Evolutionary conservation across 2,329 filamentous ascomycete genomes (phyloP), one percentile per base, ranked within the genome.

Genomic region (Penicillium sp.): DNA sequence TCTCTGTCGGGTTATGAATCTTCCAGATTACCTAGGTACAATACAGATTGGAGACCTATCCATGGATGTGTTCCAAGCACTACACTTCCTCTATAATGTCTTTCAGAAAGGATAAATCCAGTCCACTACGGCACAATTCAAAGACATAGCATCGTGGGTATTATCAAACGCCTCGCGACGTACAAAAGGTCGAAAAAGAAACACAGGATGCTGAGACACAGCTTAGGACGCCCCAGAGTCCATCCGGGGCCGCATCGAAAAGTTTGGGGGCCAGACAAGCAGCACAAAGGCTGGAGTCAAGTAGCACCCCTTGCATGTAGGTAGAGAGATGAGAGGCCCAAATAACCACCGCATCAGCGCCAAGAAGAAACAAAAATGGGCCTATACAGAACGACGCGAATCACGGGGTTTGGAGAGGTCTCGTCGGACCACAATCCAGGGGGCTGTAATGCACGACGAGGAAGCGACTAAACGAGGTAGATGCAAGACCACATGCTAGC

Each of bases 141-240:
- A 55, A 51, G 49, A 60, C 49, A 60, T 65, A 64, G 62, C 57
- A 65, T 66, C 61, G 51, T 72, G 73, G 72, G 73, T 75, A 75
- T 73, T 73, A 68, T 69, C 56, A 63, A 73, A 73, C 68, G 70
- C 69, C 67, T 67, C 64, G 62, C 62, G 61, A 65, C 53, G 66
- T 62, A 57, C 59, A 67, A 66, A 65, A 63, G 31, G 34, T 5
- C 10, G 8, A 63, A 60, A 63, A 63, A 59, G 57, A 65, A 59
- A 66, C 54, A 66, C 62, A 50, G 53, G 43, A 56, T 64, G 73
- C 73, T 75, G 73, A 73, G 73, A 71, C 63, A 75, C 73, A 75
- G 73, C 72, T 75, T 74, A 63, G 73, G 70, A 74, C 70, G 69
- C 65, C 69, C 50, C 58, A 47, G 65, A 65, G 57, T 64, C 59